Conservation (phyloP, 768 basidiomycete genomes). For the Naganishia kalamii region DNA sequence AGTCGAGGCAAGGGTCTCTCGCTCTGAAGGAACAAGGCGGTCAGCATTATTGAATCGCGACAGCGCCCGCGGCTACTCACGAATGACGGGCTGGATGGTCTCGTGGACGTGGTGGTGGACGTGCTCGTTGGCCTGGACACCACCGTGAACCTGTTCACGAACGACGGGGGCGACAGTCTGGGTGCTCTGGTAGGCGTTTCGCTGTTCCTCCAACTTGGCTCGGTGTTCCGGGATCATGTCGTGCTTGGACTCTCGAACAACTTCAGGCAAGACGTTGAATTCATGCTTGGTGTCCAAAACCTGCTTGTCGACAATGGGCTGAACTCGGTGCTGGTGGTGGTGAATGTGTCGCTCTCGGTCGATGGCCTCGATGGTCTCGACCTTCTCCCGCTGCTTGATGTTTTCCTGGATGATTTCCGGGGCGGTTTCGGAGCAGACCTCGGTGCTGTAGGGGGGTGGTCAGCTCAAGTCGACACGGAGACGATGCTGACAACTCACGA, state of each 20-base stretch:
- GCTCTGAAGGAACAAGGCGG: constrained; percentile 22
- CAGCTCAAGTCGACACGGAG: not conserved
- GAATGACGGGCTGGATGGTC: constrained; percentile 46
- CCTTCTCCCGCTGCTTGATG: constrained; percentile 36
- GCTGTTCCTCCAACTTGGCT: constrained; percentile 42
- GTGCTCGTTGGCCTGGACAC: constrained; percentile 43
- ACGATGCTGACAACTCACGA: not conserved
- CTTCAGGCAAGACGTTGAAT: constrained; percentile 35
- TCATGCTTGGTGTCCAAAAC: constrained; percentile 41
- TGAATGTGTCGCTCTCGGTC: constrained; percentile 46
- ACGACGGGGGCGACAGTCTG: constrained; percentile 34
- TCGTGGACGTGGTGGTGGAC: constrained; percentile 47
- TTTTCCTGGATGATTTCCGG: constrained; percentile 46
- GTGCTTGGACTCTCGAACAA: constrained; percentile 42
- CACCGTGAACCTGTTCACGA: constrained; percentile 25
- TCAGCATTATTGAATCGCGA: not conserved
- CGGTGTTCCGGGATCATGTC: constrained; percentile 47
- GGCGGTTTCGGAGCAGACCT: constrained; percentile 46
- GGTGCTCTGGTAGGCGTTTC: constrained; percentile 37
- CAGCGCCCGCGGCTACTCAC: not conserved
- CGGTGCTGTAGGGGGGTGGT: constrained; percentile 35
- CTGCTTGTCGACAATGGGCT: constrained; percentile 44
- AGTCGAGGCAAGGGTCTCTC: constrained; percentile 47
- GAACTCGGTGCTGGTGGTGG: constrained; percentile 45
- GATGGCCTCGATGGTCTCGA: constrained; percentile 44